phyloP scores from a whole-genome alignment of 192 early-diverging fungal genomes.

The Umbelopsis sp. region DNA sequence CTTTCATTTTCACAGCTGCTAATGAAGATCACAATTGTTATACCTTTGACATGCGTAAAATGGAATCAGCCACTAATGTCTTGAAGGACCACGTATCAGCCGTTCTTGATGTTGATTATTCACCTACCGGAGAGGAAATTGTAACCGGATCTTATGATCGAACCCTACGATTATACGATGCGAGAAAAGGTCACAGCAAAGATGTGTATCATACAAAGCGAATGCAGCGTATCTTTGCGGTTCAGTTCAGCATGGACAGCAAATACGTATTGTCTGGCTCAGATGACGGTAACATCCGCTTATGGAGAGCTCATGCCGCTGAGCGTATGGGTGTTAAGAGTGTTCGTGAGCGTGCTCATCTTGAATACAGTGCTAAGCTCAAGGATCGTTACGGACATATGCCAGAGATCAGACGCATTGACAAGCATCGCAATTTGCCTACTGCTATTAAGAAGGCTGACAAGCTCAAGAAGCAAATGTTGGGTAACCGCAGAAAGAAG shows the following conservation, averaged over 20 bases:
- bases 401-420: conserved; percentile 86
- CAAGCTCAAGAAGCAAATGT: conserved; percentile 80
- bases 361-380: conserved; percentile 85
- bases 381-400: conserved; percentile 93
- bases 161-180: conserved; percentile 86
- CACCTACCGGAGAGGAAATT: conserved; percentile 95
- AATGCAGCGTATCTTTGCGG: conserved; percentile 96
- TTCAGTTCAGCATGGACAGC: conserved; percentile 91
- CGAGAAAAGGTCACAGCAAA: conserved; percentile 76
- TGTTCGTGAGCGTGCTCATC: conserved; percentile 74
- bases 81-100: conserved; percentile 97
- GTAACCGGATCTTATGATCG: conserved; percentile 97
- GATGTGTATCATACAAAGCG: conserved; percentile 98
- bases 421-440: conserved; percentile 86
- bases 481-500: conserved; percentile 78
- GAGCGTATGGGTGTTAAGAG: conserved; percentile 74
- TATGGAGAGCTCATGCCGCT: conserved; percentile 96
- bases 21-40: conserved; percentile 99
- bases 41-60: conserved; percentile 96
- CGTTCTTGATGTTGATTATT: conserved; percentile 98
- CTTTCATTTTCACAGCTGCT: conserved; percentile 91
- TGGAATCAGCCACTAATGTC: conserved; percentile 84
- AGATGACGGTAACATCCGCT: conserved; percentile 95
- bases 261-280: conserved; percentile 94
- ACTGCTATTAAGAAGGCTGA: conserved; percentile 81